phyloP scores from a whole-genome alignment of 1,284 basidiomycete genomes.

The Fomes fomentarius region DNA sequence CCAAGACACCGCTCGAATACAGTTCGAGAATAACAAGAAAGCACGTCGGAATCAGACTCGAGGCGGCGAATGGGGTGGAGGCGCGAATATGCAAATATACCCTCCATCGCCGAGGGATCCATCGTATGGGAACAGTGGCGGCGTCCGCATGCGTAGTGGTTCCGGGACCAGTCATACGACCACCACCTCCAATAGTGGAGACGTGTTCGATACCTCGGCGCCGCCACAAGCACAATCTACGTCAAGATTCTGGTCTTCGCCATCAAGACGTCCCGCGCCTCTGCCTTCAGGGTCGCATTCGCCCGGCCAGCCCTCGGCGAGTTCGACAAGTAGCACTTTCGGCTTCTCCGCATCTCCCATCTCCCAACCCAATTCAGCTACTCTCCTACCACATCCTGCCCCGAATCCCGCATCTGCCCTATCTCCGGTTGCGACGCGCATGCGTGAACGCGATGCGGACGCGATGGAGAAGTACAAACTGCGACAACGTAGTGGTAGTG shows the following conservation, averaged over 20 bases:
- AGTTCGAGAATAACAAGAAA: slow-evolving; percentile 79
- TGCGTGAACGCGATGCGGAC: slow-evolving; percentile 79
- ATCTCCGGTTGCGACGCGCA: slow-evolving; percentile 74
- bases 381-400: slow-evolving; percentile 32
- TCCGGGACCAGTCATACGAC: slow-evolving; percentile 81
- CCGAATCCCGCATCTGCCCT: slow-evolving; percentile 52
- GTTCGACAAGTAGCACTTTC: slow-evolving; percentile 46
- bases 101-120: slow-evolving; percentile 30
- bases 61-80: slow-evolving; percentile 59
- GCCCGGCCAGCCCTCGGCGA: slow-evolving; percentile 55
- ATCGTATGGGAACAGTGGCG: slow-evolving; percentile 24
- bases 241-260: slow-evolving; percentile 44
- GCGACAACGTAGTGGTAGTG: slow-evolving; percentile 78
- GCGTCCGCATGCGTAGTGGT: slow-evolving; percentile 71
- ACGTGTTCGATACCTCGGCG: slow-evolving; percentile 48
- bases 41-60: slow-evolving; percentile 62
- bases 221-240: slow-evolving; percentile 27
- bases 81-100: slow-evolving; percentile 34
- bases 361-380: slow-evolving; percentile 40
- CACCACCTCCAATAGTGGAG: slow-evolving; percentile 71
- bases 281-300: slow-evolving; percentile 46
- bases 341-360: slow-evolving; percentile 49
- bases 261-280: slow-evolving; percentile 33
- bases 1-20: slow-evolving; percentile 74
- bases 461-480: slow-evolving; percentile 83